Conservation (phyloP, 768 basidiomycete genomes). For the Suillus ampliporus region DNA sequence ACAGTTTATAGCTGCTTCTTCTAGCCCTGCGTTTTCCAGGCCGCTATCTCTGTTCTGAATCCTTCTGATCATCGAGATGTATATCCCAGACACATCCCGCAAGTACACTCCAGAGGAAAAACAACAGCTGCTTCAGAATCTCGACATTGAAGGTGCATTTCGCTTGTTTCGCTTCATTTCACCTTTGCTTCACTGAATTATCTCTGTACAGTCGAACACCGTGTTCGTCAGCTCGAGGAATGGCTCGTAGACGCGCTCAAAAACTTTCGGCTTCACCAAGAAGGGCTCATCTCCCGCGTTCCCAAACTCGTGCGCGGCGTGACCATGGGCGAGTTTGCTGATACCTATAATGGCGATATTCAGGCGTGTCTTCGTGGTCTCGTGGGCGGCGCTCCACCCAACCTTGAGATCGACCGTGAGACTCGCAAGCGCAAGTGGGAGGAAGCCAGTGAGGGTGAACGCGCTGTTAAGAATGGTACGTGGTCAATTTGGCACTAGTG, state of each 20-base stretch:
- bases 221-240: constrained; percentile 73
- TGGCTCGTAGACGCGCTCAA: constrained; percentile 77
- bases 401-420: constrained; percentile 64
- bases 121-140: constrained; percentile 72
- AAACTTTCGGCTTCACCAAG: constrained; percentile 76
- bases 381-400: constrained; percentile 49
- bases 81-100: constrained; percentile 24
- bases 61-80: constrained; percentile 26
- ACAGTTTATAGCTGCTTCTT: neutral
- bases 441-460: constrained; percentile 46
- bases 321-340: constrained; percentile 78
- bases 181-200: constrained; percentile 7
- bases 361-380: constrained; percentile 72
- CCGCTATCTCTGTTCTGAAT: constrained; percentile 1
- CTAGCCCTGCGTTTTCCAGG: neutral
- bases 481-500: neutral
- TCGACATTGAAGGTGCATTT: constrained; percentile 76
- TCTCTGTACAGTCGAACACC: constrained; percentile 63
- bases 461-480: constrained; percentile 67
- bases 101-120: constrained; percentile 73
- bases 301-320: constrained; percentile 76
- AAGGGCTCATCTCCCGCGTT: constrained; percentile 73
- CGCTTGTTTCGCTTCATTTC: neutral
- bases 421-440: constrained; percentile 82
- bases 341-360: constrained; percentile 78